phyloP scores from a whole-genome alignment of 768 basidiomycete species.

The Mycena rosella region DNA sequence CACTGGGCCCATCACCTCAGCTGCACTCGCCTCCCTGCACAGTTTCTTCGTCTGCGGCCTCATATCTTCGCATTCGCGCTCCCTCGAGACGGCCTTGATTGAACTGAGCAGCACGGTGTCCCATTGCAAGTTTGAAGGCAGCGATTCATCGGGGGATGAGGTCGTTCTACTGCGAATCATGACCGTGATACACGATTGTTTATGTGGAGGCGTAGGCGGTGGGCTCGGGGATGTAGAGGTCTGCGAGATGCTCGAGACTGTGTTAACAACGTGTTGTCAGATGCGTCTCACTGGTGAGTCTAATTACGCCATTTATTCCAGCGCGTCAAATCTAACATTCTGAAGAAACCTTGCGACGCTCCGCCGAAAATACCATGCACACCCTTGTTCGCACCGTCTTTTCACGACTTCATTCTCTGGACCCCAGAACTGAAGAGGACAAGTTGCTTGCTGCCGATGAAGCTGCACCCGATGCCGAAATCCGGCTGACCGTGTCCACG shows the following conservation, averaged over 20 bases:
- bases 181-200: conserved; percentile 87
- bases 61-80: conserved; percentile 67
- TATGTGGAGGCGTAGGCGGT: conserved; percentile 77
- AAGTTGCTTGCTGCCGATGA: conserved; percentile 67
- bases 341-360: conserved; percentile 86
- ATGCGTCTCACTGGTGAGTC: conserved; percentile 93
- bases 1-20: conserved; percentile 97
- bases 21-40: conserved; percentile 89
- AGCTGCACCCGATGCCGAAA: conserved; percentile 66
- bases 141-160: conserved; percentile 97
- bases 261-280: conserved; percentile 96
- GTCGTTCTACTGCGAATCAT: conserved; percentile 94
- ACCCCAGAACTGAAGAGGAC: conserved; percentile 76
- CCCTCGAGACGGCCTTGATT: conserved; percentile 75
- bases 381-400: conserved; percentile 88
- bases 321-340: conserved; percentile 2
- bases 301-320: background rate
- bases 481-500: conserved; percentile 69
- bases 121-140: conserved; percentile 98
- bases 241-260: conserved; percentile 98
- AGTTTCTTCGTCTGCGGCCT: conserved; percentile 87
- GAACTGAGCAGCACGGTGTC: conserved; percentile 92
- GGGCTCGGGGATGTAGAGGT: conserved; percentile 92
- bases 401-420: conserved; percentile 72
- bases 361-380: conserved; percentile 92